Base-by-base conservation (phyloP, 345 rosid species). In the Lumnitzera littorea region DNA sequence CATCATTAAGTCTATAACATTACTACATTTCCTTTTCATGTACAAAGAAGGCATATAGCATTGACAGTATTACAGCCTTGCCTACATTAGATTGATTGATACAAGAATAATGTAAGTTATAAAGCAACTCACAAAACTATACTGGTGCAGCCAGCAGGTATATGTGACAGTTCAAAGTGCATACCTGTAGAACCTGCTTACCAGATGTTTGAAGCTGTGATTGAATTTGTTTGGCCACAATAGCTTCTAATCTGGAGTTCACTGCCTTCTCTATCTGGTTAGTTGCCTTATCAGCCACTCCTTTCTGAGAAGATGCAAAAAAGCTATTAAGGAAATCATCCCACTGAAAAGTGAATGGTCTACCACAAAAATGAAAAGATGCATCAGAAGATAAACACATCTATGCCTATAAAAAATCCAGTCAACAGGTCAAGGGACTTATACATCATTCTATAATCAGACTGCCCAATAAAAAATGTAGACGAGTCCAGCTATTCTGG, bases 181-280 rank as follows among this genome's bases (percentile, higher is more conserved):
- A 56, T 72, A 82, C 95, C 95, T 87, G 95, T 41, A 87, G 90
- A 54, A 86, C 86, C 71, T 82, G 95, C 73, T 77, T 87, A 55
- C 95, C 90, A 62, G 83, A 78, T 67, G 87, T 84, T 67, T 80
- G 90, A 70, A 87, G 84, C 68, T 84, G 95, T 24, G 81, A 70
- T 70, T 87, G 95, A 51, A 87, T 87, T 78, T 84, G 95, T 74
- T 86, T 73, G 53, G 86, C 79, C 49, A 84, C 70, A 5, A 81
- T 75, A 61, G 79, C 79, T 72, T 87, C 90, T 53, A 87, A 74
- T 66, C 81, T 87, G 53, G 88, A 74, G 67, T 65, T 68, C 25
- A 84, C 86, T 0, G 86, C 78, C 71, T 82, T 87, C 65, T 84
- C 95, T 27, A 84, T 70, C 53, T 87, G 95, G 62, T 66, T 82